Evolutionary conservation across 2,329 filamentous ascomycete genomes (phyloP).

Genomic region (Trichoderma gracile): DNA sequence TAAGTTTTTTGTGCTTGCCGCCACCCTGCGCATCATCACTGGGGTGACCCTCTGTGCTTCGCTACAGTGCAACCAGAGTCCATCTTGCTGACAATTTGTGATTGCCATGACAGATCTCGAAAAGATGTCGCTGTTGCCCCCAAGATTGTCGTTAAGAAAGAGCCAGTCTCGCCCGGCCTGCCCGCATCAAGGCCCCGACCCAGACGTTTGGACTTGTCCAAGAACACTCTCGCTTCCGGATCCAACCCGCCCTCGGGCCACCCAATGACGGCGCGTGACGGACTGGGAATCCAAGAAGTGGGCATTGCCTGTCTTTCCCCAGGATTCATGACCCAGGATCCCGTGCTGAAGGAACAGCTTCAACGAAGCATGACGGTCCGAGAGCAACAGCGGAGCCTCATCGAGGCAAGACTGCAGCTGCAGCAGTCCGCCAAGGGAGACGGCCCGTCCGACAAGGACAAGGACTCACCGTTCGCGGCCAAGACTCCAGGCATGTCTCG

Average conservation of each 20-base stretch:
- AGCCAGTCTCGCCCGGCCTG: constrained; percentile 84
- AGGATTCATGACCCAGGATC: constrained; percentile 93
- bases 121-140: constrained; percentile 55
- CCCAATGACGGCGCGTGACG: constrained; percentile 76
- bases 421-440: constrained; percentile 72
- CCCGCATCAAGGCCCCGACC: constrained; percentile 63
- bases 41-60: not conserved
- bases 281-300: constrained; percentile 84
- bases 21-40: not conserved
- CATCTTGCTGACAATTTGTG: constrained; percentile 24
- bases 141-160: constrained; percentile 95
- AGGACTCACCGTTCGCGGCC: constrained; percentile 54
- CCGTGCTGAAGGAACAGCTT: constrained; percentile 92
- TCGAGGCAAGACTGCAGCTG: constrained; percentile 87
- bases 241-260: constrained; percentile 63
- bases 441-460: constrained; percentile 59
- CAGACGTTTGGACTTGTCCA: constrained; percentile 75
- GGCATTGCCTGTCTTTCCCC: constrained; percentile 93
- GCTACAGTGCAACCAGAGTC: not conserved
- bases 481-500: constrained; percentile 75
- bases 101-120: constrained; percentile 43
- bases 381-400: constrained; percentile 92
- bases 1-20: constrained; percentile 46
- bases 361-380: constrained; percentile 91
- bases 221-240: constrained; percentile 51